Percentiles rank a stretch among this genome's conserved stretches.
Evolutionary conservation across 495 filamentous ascomycete genomes (phyloP).

Genomic region (Zalerion maritima): DNA sequence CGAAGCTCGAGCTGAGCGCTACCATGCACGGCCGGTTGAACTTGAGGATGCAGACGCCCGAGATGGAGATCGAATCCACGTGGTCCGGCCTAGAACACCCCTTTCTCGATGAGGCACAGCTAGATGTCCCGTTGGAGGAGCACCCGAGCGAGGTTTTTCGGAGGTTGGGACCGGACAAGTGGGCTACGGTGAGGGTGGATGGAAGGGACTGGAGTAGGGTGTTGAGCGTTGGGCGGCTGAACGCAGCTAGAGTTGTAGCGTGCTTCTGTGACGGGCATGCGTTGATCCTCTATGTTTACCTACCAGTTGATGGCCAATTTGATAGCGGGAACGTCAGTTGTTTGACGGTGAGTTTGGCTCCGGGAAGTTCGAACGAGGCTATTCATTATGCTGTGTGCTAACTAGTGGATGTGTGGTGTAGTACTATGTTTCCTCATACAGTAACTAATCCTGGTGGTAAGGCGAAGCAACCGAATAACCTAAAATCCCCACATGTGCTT

Average conservation of each 20-base stretch:
- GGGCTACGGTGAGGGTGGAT: conserved; percentile 79
- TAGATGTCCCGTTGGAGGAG: conserved; percentile 48
- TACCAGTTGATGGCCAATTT: conserved; percentile 54
- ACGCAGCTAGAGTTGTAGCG: conserved; percentile 82
- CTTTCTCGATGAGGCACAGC: conserved; percentile 58
- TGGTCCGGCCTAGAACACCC: conserved; percentile 80
- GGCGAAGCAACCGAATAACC: too few relatives aligned
- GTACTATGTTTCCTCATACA: conserved; percentile 22
- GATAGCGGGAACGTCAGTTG: conserved; percentile 53
- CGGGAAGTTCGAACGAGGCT: not conserved
- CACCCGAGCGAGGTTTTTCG: conserved; percentile 64
- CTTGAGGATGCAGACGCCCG: conserved; percentile 61
- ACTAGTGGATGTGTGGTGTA: conserved; percentile 5
- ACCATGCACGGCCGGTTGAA: conserved; percentile 83
- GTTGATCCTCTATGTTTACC: conserved; percentile 82
- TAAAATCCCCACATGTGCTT: too few relatives aligned
- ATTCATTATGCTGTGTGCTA: not conserved
- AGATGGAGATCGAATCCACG: conserved; percentile 60
- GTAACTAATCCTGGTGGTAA: conserved; percentile 10
- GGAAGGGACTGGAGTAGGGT: conserved; percentile 84
- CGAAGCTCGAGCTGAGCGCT: conserved; percentile 66
- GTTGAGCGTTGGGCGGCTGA: conserved; percentile 73
- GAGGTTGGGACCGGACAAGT: conserved; percentile 45
- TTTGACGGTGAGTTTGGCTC: conserved; percentile 49
- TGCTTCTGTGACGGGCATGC: conserved; percentile 71